Base-by-base conservation (phyloP, 805 yeast genomes). In the Wickerhamiella vanderwaltii region DNA sequence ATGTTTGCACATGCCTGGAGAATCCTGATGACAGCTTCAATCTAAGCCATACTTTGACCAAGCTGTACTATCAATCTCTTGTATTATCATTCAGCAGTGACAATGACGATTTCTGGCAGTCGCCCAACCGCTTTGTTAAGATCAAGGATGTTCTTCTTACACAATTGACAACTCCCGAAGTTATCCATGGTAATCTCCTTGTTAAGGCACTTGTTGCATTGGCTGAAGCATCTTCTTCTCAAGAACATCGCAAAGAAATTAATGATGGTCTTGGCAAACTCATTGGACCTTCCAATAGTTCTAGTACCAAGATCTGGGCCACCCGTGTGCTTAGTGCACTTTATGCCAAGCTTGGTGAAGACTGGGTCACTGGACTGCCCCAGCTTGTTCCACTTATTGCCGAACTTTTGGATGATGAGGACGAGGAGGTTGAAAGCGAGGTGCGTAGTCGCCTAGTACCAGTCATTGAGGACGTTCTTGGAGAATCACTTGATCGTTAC, bases 301-400 rank as follows among this genome's bases (percentile, higher is more conserved):
- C 77, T 6, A 65, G 65, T 40, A 85, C 78, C 54, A 80, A 81
- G 56, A 63, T 73, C 50, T 81, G 94, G 88, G 76, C 96, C 19
- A 72, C 84, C 41, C 75, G 79, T 58, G 67, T 83, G 1, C 70
- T 91, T 58, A 84, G 83, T 60, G 68, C 76, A 19, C 75, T 91
- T 24, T 91, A 86, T 69, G 81, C 82, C 50, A 82, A 82, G 66
- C 79, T 86, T 53, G 96, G 97, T 43, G 97, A 91, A 54, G 84
- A 78, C 58, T 91, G 97, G 98, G 70, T 91, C 49, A 67, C 79
- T 25, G 70, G 82, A 66, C 68, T 91, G 52, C 98, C 98, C 18
- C 95, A 87, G 57, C 71, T 91, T 51, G 94, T 91, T 48, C 99
- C 99, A 25, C 72, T 84, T 46, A 84, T 91, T 59, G 95, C 97